Evolutionary conservation across 2,329 filamentous ascomycete genomes (phyloP), one percentile per base, ranked within the genome.

Genomic region (Scedosporium minutisporum): DNA sequence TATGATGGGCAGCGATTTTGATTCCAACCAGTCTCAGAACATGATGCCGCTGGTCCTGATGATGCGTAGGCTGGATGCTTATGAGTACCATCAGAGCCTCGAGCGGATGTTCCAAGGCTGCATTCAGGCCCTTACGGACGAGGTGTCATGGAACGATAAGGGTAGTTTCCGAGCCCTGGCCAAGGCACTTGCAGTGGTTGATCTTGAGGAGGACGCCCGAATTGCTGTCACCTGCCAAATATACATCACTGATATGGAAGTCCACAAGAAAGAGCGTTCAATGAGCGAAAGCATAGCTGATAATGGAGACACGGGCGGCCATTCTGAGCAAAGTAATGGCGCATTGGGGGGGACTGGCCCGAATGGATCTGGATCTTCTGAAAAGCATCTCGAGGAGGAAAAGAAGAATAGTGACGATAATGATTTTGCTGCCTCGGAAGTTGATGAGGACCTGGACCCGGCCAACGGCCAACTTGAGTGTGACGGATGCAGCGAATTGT

Each of bases 151-250:
- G 46, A 63, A 63, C 29, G 61, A 63, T 29, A 59, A 51, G 55
- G 10, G 9, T 18, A 59, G 41, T 23, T 53, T 59, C 14, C 42
- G 57, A 25, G n/a, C 51, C 23, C 61, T 60, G 4, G 44, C 55
- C 10, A 23, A 44, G 42, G 38, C 58, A 14, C 27, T 63, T 16
- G 55, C 61, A 12, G 14, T 51, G 27, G 55, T 57, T 9, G 57
- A 57, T 10, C 61, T 63, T n/a, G 55, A 51, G 16, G 38, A 58
- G 9, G 61, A 60, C 12, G 61, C 61, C 5, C 44, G 23, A 3
- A 63, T 63, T 16, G 61, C 61, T 14, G 25, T 23, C 7, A 53
- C 61, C 6, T 63, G 55, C 48, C 61, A 63, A 44, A 14, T 63
- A 18, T 63, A 63, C 38, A 46, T 63, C 18, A 29, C 58, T 23